Evolutionary conservation across 2,329 filamentous ascomycete genomes (phyloP).

Genomic region (Penicillium sp.): DNA sequence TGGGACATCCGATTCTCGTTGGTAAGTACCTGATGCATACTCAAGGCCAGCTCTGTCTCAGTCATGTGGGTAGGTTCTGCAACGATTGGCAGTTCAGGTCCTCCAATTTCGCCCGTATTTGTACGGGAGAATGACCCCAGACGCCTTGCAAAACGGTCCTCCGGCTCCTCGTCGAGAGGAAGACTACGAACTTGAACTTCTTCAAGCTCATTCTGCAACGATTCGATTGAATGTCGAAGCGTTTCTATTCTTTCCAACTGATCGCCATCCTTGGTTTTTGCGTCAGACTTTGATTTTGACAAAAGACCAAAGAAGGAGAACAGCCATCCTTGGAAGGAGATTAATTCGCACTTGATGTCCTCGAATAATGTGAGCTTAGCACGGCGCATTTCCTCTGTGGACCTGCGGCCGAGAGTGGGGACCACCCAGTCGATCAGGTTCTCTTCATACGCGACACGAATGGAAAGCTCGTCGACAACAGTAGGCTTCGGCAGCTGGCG

Average conservation of each 20-base stretch:
- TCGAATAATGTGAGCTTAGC: conserved; percentile 35
- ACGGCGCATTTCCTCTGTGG: conserved; percentile 41
- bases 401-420: conserved; percentile 39
- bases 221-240: conserved; percentile 31
- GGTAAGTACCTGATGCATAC: conserved; percentile 20
- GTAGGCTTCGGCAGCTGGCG: conserved; percentile 43
- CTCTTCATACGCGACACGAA: conserved; percentile 43
- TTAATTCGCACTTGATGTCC: conserved; percentile 39
- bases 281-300: conserved; percentile 7
- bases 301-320: conserved; percentile 31
- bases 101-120: conserved; percentile 12
- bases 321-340: conserved; percentile 31
- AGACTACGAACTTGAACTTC: conserved; percentile 16
- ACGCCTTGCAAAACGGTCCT: conserved; percentile 11
- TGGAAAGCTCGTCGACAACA: conserved; percentile 41
- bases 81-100: conserved; percentile 10
- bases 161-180: conserved; percentile 10
- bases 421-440: conserved; percentile 46
- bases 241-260: conserved; percentile 27
- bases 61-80: conserved; percentile 9
- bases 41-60: conserved; percentile 5
- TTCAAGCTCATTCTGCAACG: conserved; percentile 30
- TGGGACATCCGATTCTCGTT: conserved; percentile 40
- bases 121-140: conserved; percentile 17
- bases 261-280: conserved; percentile 10